Base-by-base conservation (phyloP, 371 early-diverging fungal species). In the Zychaea mexicana region DNA sequence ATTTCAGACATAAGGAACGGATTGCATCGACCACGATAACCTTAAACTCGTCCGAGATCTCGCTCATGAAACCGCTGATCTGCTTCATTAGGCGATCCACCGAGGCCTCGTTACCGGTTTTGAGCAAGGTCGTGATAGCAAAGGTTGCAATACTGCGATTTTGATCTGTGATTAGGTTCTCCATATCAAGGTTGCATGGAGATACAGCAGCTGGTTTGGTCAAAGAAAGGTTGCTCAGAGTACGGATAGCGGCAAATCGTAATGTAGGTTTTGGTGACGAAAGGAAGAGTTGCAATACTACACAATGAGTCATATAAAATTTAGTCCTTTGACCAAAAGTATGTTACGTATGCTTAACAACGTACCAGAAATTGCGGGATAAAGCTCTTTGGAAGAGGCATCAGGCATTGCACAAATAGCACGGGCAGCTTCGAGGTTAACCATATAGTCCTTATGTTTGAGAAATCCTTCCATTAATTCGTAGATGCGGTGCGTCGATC, bases 31-130 rank as follows among this genome's bases (percentile, higher is more conserved):
- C 96, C 3, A 99, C 96, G 67, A 98, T 95, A 38, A 96, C 91
- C 82, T 98, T 97, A 87, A 98, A 98, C 70, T 98, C 99, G 72
- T 98, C 98, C 38, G 96, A 92, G 62, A 99, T 98, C 68, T 98
- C 98, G 42, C 90, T 83, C 96, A 99, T 96, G 69, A 97, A 97
- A 12, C 93, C 90, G 52, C 93, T 87, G 69, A 98, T 97, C 74
- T 97, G 98, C 85, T 97, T 96, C 95, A 99, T 97, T 65, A 99
- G 79, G 21, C 98, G 88, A 73, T 99, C 99, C 13, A 99, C 97
- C 27, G 93, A 92, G 8, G 95, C 92, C 71, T 98, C 99, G 73
- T 94, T 99, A 28, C 99, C 99, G 8, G 98, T 98, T 90, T 99
- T 98, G 30, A 99, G 83, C 62, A 99, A 77, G 10, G 98, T 98